Conservation (phyloP, 345 rosid genomes). For the Populus simonii region DNA sequence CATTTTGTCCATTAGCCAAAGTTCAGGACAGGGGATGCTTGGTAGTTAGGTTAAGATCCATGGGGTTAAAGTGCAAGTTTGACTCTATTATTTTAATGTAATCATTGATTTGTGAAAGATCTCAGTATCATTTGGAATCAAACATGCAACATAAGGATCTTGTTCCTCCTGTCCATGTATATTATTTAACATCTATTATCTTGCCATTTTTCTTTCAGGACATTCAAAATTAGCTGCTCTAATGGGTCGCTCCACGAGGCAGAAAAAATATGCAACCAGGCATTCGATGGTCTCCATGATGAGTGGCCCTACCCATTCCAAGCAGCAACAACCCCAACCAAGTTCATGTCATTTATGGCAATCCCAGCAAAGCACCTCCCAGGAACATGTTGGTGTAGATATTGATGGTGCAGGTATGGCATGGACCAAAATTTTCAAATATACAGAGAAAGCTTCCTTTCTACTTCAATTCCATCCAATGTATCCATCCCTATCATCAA, state of each 20-base stretch:
- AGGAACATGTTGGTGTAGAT: constrained; percentile 13
- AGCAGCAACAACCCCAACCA: constrained; percentile 15
- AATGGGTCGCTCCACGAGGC: not conserved
- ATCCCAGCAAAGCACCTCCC: constrained; percentile 17
- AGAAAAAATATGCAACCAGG: constrained; percentile 2
- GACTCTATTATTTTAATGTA: not conserved
- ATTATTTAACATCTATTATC: not conserved
- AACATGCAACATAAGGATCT: not conserved
- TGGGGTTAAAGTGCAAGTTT: not conserved
- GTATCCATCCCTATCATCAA: not conserved
- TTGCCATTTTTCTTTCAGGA: constrained; percentile 19
- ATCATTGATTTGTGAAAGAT: not conserved
- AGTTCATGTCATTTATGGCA: constrained; percentile 16
- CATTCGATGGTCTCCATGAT: not conserved
- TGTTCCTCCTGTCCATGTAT: not conserved
- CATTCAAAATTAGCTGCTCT: constrained; percentile 10
- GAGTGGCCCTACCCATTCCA: constrained; percentile 13
- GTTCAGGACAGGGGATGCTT: not conserved
- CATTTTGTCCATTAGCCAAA: not conserved
- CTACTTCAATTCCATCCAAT: not conserved
- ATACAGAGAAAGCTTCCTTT: not conserved
- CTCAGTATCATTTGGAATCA: not conserved
- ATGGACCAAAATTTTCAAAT: not conserved
- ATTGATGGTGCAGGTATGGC: not conserved
- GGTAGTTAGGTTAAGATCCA: not conserved